A percentile compares a stretch with the other conserved stretches of the same genome.
phyloP scores from a whole-genome alignment of 208 protist genomes.

The Crithidia fasciculata region DNA sequence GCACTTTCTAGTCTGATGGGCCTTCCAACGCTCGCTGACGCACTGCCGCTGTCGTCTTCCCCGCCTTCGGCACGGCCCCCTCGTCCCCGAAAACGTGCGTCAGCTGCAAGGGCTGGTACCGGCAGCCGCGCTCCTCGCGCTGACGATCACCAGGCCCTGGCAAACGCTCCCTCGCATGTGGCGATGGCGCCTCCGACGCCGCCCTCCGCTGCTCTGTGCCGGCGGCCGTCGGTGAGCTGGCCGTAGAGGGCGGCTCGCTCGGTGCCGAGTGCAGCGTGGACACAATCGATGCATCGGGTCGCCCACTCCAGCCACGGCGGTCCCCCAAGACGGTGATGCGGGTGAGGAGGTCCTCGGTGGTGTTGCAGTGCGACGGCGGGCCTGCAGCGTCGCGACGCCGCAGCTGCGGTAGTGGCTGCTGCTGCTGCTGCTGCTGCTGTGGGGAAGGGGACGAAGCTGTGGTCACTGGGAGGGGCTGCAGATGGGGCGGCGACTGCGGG shows the following conservation, averaged over 20 bases:
- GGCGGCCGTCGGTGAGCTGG: no score
- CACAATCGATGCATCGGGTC: conserved; percentile 1
- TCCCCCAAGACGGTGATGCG: conserved; percentile 6
- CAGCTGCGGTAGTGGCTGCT: background rate
- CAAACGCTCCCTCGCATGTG: no score
- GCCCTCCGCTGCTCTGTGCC: background rate
- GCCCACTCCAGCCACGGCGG: background rate
- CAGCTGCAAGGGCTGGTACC: no score
- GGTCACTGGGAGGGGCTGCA: background rate
- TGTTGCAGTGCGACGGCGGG: background rate
- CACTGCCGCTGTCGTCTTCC: no score
- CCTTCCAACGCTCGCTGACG: no score
- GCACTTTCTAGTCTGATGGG: no score
- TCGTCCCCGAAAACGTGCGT: no score
- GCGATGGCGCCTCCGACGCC: no score
- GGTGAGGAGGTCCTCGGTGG: conserved; percentile 15
- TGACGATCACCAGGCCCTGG: no score
- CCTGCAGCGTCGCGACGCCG: background rate
- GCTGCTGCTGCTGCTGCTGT: background rate
- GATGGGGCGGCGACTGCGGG: background rate
- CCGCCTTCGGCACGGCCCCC: no score
- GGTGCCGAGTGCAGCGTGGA: background rate
- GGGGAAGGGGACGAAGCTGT: background rate
- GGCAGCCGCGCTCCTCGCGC: no score
- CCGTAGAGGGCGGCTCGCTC: background rate